These are phyloP conservation scores for Chalciporus chontae DNA, from an alignment of 768 basidiomycete species.

Conservation along the genomic window DNA sequence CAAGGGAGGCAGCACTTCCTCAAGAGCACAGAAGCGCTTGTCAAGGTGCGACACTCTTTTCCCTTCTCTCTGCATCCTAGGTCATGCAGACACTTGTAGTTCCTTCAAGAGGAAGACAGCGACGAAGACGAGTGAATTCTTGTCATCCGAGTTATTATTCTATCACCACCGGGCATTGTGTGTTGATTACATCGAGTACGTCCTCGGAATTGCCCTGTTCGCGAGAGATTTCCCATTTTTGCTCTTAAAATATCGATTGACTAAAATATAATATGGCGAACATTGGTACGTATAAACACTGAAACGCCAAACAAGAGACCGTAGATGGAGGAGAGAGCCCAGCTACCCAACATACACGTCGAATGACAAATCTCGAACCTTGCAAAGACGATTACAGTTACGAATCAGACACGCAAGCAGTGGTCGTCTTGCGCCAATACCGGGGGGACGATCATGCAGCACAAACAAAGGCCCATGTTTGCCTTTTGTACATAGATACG, in stretches of 20 bases:
- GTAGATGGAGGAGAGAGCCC: background rate
- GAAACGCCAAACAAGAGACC: background rate
- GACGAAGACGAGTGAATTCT: slow-evolving; percentile 51
- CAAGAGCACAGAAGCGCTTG: slow-evolving; percentile 80
- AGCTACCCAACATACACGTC: slow-evolving; percentile 2
- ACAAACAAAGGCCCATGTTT: slow-evolving; percentile 11
- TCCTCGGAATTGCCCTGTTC: slow-evolving; percentile 12
- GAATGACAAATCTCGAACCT: background rate
- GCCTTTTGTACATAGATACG: slow-evolving; percentile 19
- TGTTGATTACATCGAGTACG: slow-evolving; percentile 17
- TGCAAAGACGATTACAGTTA: background rate
- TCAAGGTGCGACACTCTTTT: slow-evolving; percentile 57
- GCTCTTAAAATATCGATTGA: background rate
- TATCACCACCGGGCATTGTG: slow-evolving; percentile 8
- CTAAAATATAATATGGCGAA: background rate
- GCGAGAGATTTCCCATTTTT: slow-evolving; percentile 10
- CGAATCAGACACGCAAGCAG: background rate
- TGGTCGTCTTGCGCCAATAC: background rate
- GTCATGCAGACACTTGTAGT: slow-evolving; percentile 56
- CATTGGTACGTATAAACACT: slow-evolving; percentile 3
- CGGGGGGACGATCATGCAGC: slow-evolving; percentile 13
- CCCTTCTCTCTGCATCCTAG: slow-evolving; percentile 5
- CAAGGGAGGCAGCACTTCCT: slow-evolving; percentile 96
- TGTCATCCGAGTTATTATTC: background rate
- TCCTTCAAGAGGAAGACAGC: slow-evolving; percentile 81